Evolutionary conservation across 306 rosid genomes (phyloP), one percentile per base, ranked within the genome.

Genomic region (Astragalus membranaceus): DNA sequence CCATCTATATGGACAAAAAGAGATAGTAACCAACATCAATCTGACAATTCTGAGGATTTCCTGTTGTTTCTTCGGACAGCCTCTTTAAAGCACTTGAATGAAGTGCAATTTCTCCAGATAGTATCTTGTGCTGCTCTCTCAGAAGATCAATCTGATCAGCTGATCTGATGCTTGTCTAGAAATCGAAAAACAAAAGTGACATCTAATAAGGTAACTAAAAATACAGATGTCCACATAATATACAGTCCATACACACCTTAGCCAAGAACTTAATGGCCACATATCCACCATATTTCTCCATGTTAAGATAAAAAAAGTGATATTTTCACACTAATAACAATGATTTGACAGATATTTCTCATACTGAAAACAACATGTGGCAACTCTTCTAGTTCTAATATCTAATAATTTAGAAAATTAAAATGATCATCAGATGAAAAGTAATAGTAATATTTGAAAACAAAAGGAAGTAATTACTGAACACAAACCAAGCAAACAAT

Each of bases 81-180:
- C 97, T 85, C 88, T 90, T 94, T 83, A 94, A 79, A 75, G 95
- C 82, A 74, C 98, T 88, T 67, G 91, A 85, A 80, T 87, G 96
- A 65, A 94, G 95, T 59, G 97, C 97, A 67, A 94, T 89, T 86
- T 94, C 97, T 80, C 89, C 97, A 17, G 92, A 85, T 85, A 94
- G 85, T 72, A 88, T 81, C 75, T 91, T 88, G 64, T 85, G 87
- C 81, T 94, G 98, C 84, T 90, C 98, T 84, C 97, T 88, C 78
- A 90, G 74, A 73, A 90, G 97, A 65, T 94, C 96, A 29, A 91
- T 82, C 80, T 83, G 95, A 75, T 91, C 96, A 37, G 78, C 84
- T 53, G 97, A 90, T 81, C 84, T 85, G 54, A 83, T 77, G 83
- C 92, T 90, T 75, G 91, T 85, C 98, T 94, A 83, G 67, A 20